These are phyloP conservation scores for Podochytrium sp. DNA, from an alignment of 192 early-diverging fungal genomes.

Conservation along the genomic window DNA sequence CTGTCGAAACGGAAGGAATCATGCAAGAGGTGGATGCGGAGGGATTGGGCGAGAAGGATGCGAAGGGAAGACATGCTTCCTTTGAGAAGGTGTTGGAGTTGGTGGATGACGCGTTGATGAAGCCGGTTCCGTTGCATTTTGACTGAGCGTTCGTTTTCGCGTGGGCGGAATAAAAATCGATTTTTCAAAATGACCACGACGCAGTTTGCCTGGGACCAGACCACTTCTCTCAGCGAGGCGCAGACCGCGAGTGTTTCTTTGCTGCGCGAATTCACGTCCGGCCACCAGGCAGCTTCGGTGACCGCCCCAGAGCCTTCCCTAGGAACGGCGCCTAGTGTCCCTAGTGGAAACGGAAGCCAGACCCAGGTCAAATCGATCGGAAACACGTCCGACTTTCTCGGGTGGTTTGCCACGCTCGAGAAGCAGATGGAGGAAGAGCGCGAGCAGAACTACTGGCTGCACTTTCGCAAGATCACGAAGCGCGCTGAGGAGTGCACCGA, in stretches of 20 bases:
- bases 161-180: no score
- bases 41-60: slow-evolving; percentile 39
- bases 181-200: no score
- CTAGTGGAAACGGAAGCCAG: neutral
- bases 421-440: slow-evolving; percentile 83
- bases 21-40: slow-evolving; percentile 56
- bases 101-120: slow-evolving; percentile 44
- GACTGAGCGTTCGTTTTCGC: no score
- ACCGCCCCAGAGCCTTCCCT: neutral
- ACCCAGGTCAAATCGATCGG: slow-evolving; percentile 54
- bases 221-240: neutral
- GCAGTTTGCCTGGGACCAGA: neutral
- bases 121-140: slow-evolving; percentile 34
- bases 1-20: slow-evolving; percentile 31
- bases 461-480: slow-evolving; percentile 66
- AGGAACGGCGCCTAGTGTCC: neutral
- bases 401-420: slow-evolving; percentile 89
- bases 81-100: slow-evolving; percentile 44
- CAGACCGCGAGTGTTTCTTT: neutral
- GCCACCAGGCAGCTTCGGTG: neutral
- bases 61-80: slow-evolving; percentile 9
- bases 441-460: slow-evolving; percentile 78
- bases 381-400: slow-evolving; percentile 90
- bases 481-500: slow-evolving; percentile 63
- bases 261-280: neutral